These are phyloP conservation scores for Ascomycota sp. DNA, from an alignment of 2,329 filamentous ascomycete species.

Conservation along the genomic window DNA sequence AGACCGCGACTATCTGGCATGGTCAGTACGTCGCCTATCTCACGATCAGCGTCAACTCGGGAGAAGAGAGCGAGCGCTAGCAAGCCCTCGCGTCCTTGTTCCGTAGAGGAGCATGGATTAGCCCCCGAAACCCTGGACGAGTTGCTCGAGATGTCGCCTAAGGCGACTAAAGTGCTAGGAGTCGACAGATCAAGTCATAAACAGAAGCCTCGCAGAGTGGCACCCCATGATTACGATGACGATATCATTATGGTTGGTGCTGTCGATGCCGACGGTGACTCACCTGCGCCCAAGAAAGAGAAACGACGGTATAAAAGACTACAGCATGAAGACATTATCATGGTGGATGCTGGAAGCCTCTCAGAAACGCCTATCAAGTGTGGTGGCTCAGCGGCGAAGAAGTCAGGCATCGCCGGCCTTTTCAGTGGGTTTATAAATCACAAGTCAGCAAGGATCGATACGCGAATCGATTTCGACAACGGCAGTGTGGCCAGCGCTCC, in stretches of 20 bases:
- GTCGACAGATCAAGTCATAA: constrained; percentile 20
- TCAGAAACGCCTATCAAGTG: constrained; percentile 14
- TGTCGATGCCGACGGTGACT: constrained; percentile 15
- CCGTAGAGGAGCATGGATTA: constrained; percentile 44
- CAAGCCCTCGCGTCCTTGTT: constrained; percentile 48
- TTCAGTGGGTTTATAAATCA: constrained; percentile 38
- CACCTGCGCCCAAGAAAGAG: constrained; percentile 8
- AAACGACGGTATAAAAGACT: constrained; percentile 13
- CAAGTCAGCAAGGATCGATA: constrained; percentile 23
- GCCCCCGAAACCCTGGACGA: constrained; percentile 56
- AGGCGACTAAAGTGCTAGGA: constrained; percentile 63
- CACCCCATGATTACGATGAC: constrained; percentile 24
- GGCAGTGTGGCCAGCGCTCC: constrained; percentile 29
- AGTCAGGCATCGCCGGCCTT: constrained; percentile 35
- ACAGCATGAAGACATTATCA: constrained; percentile 19
- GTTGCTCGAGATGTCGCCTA: constrained; percentile 42
- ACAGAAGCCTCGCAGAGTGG: constrained; percentile 23
- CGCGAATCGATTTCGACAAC: constrained; percentile 26
- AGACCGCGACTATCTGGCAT: constrained; percentile 39
- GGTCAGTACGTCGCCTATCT: constrained; percentile 47
- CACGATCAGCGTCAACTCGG: constrained; percentile 48
- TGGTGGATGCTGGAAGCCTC: constrained; percentile 15
- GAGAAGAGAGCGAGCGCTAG: constrained; percentile 37
- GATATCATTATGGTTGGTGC: constrained; percentile 23
- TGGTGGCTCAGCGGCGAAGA: constrained; percentile 21